Conservation (phyloP, 768 basidiomycete genomes). For the Leccinum disarticulatum region DNA sequence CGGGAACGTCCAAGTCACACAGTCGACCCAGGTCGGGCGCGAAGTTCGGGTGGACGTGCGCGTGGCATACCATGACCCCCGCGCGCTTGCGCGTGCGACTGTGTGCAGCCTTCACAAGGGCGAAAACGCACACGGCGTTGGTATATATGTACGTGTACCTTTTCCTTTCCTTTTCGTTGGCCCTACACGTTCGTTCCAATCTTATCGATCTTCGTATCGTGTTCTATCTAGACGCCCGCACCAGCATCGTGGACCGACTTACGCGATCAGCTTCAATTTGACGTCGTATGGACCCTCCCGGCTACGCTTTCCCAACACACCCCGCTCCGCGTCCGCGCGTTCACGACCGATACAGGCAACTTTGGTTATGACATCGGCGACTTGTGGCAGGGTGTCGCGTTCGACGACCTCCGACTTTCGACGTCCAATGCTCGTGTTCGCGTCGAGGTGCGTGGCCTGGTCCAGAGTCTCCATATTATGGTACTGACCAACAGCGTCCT, state of each 20-base stretch:
- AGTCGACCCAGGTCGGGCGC: slow-evolving; percentile 3
- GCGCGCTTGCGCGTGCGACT: slow-evolving; percentile 27
- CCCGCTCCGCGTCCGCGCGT: slow-evolving; percentile 26
- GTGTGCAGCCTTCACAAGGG: slow-evolving; percentile 32
- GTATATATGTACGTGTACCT: slow-evolving; percentile 34
- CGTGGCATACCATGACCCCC: slow-evolving; percentile 27
- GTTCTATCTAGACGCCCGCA: slow-evolving; percentile 18
- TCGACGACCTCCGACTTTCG: slow-evolving; percentile 25
- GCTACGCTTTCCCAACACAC: slow-evolving; percentile 1
- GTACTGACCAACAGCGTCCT: not conserved
- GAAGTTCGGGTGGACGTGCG: slow-evolving; percentile 31
- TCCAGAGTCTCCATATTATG: not conserved
- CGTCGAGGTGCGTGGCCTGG: slow-evolving; percentile 25
- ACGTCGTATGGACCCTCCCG: slow-evolving; percentile 34
- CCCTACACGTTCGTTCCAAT: not conserved
- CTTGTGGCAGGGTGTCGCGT: slow-evolving; percentile 28
- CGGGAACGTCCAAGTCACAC: slow-evolving; percentile 22
- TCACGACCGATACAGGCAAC: slow-evolving; percentile 30
- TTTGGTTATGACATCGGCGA: slow-evolving; percentile 32
- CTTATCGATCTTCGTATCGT: not conserved
- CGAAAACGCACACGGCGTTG: slow-evolving; percentile 34
- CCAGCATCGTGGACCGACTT: not conserved
- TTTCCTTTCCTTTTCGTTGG: not conserved
- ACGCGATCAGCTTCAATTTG: slow-evolving; percentile 25
- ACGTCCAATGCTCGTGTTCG: slow-evolving; percentile 28